Evolutionary conservation across 2,329 filamentous ascomycete genomes (phyloP).

Genomic region (Seiridium unicorne): DNA sequence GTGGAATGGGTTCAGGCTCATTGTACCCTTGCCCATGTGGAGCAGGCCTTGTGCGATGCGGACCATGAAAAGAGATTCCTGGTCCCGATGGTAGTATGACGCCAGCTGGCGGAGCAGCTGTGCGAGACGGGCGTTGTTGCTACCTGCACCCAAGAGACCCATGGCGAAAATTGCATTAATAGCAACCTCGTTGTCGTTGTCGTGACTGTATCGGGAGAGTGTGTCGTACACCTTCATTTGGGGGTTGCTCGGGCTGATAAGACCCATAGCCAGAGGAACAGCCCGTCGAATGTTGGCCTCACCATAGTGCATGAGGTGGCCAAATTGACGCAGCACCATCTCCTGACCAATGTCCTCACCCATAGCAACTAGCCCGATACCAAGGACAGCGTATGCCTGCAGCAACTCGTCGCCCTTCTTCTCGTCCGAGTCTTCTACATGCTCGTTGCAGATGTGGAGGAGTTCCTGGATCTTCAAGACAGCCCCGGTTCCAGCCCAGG

Average conservation of each 20-base stretch:
- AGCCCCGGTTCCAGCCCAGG: conserved; percentile 95
- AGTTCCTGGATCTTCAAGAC: conserved; percentile 97
- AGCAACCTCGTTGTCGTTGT: conserved; percentile 97
- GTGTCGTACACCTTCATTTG: conserved; percentile 99
- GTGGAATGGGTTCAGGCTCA: conserved; percentile 98
- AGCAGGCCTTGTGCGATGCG: conserved; percentile 95
- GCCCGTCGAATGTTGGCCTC: conserved; percentile 96
- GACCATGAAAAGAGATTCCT: conserved; percentile 98
- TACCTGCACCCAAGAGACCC: conserved; percentile 94
- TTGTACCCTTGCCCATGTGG: conserved; percentile 98
- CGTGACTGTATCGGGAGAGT: conserved; percentile 93
- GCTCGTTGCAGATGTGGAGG: conserved; percentile 96
- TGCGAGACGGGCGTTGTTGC: conserved; percentile 94
- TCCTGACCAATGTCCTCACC: conserved; percentile 98
- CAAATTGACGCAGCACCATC: conserved; percentile 97
- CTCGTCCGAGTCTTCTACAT: conserved; percentile 90
- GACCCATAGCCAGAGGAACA: conserved; percentile 92
- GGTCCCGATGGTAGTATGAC: conserved; percentile 96
- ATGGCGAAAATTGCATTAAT: conserved; percentile 99
- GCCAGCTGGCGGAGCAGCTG: conserved; percentile 92
- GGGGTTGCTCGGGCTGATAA: conserved; percentile 95
- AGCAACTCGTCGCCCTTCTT: conserved; percentile 95
- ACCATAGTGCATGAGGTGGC: conserved; percentile 98
- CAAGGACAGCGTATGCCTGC: conserved; percentile 93
- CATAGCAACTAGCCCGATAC: conserved; percentile 93